Base-by-base conservation (phyloP, 1,284 basidiomycete species). In the Puccinia brachypodii region DNA sequence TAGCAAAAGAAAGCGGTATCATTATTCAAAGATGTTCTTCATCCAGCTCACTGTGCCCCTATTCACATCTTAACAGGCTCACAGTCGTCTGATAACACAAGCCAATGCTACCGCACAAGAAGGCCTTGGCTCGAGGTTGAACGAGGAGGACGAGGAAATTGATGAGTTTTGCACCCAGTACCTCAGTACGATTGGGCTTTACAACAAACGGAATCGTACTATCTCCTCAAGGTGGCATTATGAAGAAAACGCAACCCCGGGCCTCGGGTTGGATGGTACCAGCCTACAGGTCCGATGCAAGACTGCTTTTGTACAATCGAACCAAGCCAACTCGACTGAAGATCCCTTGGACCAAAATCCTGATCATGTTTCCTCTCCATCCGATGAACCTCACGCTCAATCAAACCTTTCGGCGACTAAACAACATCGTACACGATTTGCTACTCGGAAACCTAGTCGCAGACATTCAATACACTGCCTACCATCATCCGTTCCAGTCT, bases 331-430 rank as follows among this genome's bases (percentile, higher is more conserved):
- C 85, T 82, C 81, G 36, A 86, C 84, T n/a, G 84, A 84, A 81
- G 86, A 86, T 22, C 83, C 83, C 58, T 77, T 62, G 71, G 86
- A 82, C 38, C 84, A 84, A 80, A 85, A 85, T 74, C 85, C 85
- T 81, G 85, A 85, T 64, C 85, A 85, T 56, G 85, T 84, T 38
- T 84, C 84, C 44, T 80, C 76, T 25, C 66, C 77, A 33, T 84
- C 83, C 42, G 82, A 69, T 33, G 28, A 33, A 69, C 33, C 33
- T 25, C 40, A 80, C 8, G 83, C 77, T 72, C 80, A 80, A 75
- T 83, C 81, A 33, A 84, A 83, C 40, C 56, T 76, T 16, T 77
- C 58, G n/a, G n/a, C 25, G 38, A 62, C 58, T 56, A 71, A 68
- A 76, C 50, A 62, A 73, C n/a, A 53, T 68, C 73, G 53, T 31